Evolutionary conservation across 345 rosid species (phyloP).

Genomic region (Eucalyptus microcorys): DNA sequence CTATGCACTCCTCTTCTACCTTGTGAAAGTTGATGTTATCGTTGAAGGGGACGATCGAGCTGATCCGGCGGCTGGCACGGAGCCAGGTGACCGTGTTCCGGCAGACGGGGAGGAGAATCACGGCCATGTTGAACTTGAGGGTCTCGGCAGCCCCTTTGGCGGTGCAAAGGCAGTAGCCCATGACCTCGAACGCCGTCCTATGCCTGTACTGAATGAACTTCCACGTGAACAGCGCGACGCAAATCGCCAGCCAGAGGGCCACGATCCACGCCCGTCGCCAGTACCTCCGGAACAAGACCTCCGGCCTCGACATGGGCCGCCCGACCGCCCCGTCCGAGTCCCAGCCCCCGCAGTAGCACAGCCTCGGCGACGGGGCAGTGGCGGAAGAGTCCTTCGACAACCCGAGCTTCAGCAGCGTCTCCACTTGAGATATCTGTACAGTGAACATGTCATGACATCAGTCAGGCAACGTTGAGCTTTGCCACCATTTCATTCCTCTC

Average conservation of each 20-base stretch:
- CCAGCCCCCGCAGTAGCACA: background rate
- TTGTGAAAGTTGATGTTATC: constrained; percentile 51
- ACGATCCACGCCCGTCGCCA: constrained; percentile 44
- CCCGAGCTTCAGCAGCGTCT: constrained; percentile 14
- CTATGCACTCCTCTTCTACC: background rate
- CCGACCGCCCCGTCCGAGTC: background rate
- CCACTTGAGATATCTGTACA: constrained; percentile 17
- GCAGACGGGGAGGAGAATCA: constrained; percentile 38
- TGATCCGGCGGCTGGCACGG: constrained; percentile 18
- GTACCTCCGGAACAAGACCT: constrained; percentile 16
- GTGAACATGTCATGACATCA: background rate
- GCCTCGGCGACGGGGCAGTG: background rate
- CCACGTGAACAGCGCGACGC: constrained; percentile 31
- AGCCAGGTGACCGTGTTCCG: constrained; percentile 43
- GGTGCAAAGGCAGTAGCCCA: constrained; percentile 51
- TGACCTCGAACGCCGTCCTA: constrained; percentile 31
- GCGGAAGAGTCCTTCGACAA: background rate
- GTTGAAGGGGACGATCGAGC: constrained; percentile 27
- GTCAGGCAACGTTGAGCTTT: background rate
- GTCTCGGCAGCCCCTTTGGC: constrained; percentile 62
- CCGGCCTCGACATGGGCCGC: constrained; percentile 9
- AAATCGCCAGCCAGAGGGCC: constrained; percentile 18
- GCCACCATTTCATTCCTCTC: background rate
- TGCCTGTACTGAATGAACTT: constrained; percentile 39
- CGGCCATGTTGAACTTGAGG: constrained; percentile 47